These are phyloP conservation scores for Eucalyptus albens DNA, from an alignment of 345 rosid genomes.

Conservation along the genomic window DNA sequence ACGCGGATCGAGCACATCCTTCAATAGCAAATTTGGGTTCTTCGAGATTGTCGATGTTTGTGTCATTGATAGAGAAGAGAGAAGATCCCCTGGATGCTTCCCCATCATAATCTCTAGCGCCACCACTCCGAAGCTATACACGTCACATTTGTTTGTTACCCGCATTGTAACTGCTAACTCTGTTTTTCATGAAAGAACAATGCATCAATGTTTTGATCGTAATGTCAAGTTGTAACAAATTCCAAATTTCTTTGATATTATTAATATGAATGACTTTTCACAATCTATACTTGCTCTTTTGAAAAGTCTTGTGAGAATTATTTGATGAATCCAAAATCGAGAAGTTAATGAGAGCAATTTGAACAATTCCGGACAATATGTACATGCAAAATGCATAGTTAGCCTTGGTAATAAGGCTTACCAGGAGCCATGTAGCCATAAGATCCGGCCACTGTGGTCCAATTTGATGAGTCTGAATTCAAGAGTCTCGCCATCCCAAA, in stretches of 20 bases:
- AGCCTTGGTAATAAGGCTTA: fast-evolving
- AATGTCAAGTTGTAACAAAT: too few species aligned
- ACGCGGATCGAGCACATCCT: constrained; percentile 35
- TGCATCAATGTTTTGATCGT: too few species aligned
- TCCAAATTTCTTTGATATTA: too few species aligned
- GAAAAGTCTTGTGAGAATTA: too few species aligned
- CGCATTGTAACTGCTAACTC: neutral
- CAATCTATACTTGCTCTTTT: too few species aligned
- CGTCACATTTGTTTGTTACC: constrained; percentile 29
- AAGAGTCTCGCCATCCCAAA: too few species aligned
- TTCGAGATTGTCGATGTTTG: neutral
- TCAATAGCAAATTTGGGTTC: constrained; percentile 7
- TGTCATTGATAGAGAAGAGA: constrained; percentile 7
- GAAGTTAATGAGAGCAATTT: fast-evolving
- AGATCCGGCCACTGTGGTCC: too few species aligned
- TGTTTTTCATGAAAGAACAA: neutral
- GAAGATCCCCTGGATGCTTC: constrained; percentile 40
- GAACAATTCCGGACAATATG: fast-evolving
- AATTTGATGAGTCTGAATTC: too few species aligned
- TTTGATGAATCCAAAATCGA: too few species aligned
- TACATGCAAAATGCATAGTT: too few species aligned
- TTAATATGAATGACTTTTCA: fast-evolving
- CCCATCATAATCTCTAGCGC: constrained; percentile 61
- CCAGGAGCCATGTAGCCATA: too few species aligned
- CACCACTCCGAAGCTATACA: constrained; percentile 55